Evolutionary conservation across 2,329 filamentous ascomycete species (phyloP).

Genomic region (Magnaporthiopsis rhizophila): DNA sequence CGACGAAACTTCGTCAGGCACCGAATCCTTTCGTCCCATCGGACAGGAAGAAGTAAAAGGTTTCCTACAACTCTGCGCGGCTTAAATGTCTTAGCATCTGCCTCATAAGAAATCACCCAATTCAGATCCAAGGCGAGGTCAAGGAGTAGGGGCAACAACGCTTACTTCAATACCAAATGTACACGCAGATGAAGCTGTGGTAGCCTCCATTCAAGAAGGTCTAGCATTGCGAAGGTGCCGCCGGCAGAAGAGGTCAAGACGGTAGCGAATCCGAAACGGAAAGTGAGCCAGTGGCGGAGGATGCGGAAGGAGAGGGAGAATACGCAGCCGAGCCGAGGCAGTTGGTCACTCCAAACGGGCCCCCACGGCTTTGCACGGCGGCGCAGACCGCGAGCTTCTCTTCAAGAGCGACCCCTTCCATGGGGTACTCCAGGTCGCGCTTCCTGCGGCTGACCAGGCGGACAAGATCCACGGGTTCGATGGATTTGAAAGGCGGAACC

Average conservation of each 20-base stretch:
- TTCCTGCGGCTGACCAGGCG: not conserved
- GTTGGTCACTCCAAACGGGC: not conserved
- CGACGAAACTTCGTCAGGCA: too few relatives aligned
- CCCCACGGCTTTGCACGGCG: constrained; percentile 2
- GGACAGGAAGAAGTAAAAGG: too few relatives aligned
- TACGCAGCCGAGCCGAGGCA: not conserved
- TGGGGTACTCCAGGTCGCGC: constrained; percentile 3
- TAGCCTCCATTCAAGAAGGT: not conserved
- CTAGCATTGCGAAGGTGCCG: not conserved
- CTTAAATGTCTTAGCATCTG: constrained; percentile 7
- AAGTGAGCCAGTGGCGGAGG: not conserved
- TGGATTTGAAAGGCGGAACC: not conserved
- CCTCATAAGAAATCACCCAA: not conserved
- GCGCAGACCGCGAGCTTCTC: constrained; percentile 6
- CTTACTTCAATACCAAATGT: not conserved
- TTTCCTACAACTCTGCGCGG: constrained; percentile 12
- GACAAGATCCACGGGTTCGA: not conserved
- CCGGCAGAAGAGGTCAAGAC: not conserved
- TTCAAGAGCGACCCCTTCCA: not conserved
- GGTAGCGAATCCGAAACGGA: not conserved
- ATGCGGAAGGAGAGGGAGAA: not conserved
- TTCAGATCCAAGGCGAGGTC: not conserved
- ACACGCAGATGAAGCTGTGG: not conserved
- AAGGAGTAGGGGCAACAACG: not conserved
- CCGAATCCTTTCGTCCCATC: too few relatives aligned